Percentiles rank a stretch among this genome's conserved stretches.
Conservation (phyloP, 306 rosid genomes). For the peach (Prunus persica) region DNA sequence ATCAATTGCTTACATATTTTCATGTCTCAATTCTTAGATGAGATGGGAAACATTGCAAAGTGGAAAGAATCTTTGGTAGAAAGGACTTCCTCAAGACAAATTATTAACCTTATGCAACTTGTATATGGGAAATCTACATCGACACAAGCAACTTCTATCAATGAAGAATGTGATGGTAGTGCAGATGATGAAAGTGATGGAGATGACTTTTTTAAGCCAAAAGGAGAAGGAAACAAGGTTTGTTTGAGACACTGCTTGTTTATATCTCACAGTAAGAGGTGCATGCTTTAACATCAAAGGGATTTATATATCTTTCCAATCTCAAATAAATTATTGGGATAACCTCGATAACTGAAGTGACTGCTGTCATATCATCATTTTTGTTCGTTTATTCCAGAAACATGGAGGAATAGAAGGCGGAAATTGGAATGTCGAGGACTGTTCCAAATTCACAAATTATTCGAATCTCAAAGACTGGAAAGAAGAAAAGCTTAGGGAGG, state of each 20-base stretch:
- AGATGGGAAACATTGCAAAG: constrained; percentile 69
- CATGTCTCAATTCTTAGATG: constrained; percentile 30
- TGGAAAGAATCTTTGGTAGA: constrained; percentile 79
- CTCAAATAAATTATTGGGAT: neutral
- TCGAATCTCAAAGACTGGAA: constrained; percentile 43
- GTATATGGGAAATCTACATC: constrained; percentile 70
- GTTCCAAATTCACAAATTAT: constrained; percentile 56
- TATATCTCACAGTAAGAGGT: neutral
- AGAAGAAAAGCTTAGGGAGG: constrained; percentile 40
- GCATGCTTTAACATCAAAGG: neutral
- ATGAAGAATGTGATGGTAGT: constrained; percentile 38
- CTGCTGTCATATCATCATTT: neutral
- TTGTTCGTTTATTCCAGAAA: constrained; percentile 32
- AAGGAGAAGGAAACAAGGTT: constrained; percentile 76
- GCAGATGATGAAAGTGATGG: constrained; percentile 61
- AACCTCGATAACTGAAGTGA: neutral
- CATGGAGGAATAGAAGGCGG: constrained; percentile 39
- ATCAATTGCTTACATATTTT: neutral
- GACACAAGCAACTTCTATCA: constrained; percentile 19
- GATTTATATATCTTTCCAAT: neutral
- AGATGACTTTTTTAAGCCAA: constrained; percentile 75
- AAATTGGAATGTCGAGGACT: constrained; percentile 61
- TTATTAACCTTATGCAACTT: constrained; percentile 72
- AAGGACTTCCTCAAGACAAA: constrained; percentile 50
- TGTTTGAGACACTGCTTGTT: constrained; percentile 20